These are phyloP conservation scores for Cicer pinnatifidum DNA, from an alignment of 306 rosid genomes.

Conservation along the genomic window DNA sequence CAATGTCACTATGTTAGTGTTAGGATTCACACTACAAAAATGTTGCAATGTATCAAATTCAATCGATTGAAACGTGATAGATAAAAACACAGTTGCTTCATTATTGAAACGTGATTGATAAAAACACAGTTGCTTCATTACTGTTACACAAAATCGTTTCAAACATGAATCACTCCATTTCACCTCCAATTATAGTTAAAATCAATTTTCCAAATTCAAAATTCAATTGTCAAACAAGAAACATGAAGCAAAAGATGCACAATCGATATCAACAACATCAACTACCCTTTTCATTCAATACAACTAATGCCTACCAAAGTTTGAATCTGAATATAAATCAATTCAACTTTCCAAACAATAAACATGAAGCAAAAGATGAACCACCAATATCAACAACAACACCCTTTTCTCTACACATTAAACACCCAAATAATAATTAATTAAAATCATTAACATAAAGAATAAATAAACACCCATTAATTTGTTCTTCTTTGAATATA, in stretches of 20 bases:
- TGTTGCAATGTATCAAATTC: not conserved
- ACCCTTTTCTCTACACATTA: not conserved
- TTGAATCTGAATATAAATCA: not conserved
- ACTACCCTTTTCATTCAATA: not conserved
- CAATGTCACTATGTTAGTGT: not conserved
- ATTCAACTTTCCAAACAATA: not conserved
- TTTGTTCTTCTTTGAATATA: too few relatives aligned
- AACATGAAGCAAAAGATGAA: not conserved
- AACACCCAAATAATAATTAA: too few relatives aligned
- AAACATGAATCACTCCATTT: not conserved
- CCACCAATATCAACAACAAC: not conserved
- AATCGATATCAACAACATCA: not conserved
- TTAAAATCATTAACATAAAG: too few relatives aligned
- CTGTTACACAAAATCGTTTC: not conserved
- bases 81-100: not conserved
- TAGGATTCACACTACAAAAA: constrained; percentile 8
- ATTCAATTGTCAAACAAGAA: not conserved
- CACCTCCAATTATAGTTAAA: not conserved
- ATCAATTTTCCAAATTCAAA: not conserved
- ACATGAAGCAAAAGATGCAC: not conserved
- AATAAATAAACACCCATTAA: too few relatives aligned
- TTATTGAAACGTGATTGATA: not conserved
- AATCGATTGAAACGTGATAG: not conserved
- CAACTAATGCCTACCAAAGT: too few relatives aligned
- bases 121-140: not conserved